These are phyloP conservation scores for Globisporangium sylvaticum DNA, from an alignment of 352 stramenopile species.

Conservation along the genomic window DNA sequence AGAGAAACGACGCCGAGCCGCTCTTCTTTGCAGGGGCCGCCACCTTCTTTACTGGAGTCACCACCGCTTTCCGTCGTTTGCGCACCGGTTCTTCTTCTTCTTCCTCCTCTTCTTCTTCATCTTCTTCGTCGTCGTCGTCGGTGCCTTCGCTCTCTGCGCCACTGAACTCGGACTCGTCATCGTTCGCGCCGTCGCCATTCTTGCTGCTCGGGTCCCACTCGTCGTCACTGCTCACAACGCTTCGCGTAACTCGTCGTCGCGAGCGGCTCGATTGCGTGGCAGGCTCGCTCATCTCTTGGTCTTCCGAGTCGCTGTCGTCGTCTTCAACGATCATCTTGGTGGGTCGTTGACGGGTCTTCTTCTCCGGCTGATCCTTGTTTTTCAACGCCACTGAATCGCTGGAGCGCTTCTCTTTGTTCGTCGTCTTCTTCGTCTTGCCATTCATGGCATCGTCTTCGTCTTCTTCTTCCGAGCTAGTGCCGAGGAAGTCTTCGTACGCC, in stretches of 20 bases:
- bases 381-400: slow-evolving; percentile 27
- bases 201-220: slow-evolving; percentile 45
- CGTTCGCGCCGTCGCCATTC: slow-evolving; percentile 26
- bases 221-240: slow-evolving; percentile 42
- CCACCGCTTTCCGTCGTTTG: slow-evolving; percentile 33
- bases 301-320: slow-evolving; percentile 76
- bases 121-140: slow-evolving; percentile 42
- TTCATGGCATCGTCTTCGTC: slow-evolving; percentile 19
- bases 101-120: slow-evolving; percentile 41
- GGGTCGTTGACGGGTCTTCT: slow-evolving; percentile 9
- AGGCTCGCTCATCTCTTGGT: slow-evolving; percentile 3
- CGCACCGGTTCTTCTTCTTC: slow-evolving; percentile 33
- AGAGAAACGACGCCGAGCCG: slow-evolving; percentile 31
- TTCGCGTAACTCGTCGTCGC: slow-evolving; percentile 22
- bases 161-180: slow-evolving; percentile 58
- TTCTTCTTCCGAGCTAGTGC: slow-evolving; percentile 69
- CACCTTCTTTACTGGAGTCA: slow-evolving; percentile 19
- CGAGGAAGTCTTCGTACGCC: slow-evolving; percentile 67
- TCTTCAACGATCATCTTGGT: slow-evolving; percentile 67
- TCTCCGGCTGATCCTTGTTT: slow-evolving; percentile 17
- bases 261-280: slow-evolving; percentile 17
- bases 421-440: slow-evolving; percentile 15
- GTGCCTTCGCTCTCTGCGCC: slow-evolving; percentile 24
- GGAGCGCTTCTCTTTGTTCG: neutral
- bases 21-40: slow-evolving; percentile 24